Base-by-base conservation (phyloP, 345 rosid genomes). In the Murraya koenigii region DNA sequence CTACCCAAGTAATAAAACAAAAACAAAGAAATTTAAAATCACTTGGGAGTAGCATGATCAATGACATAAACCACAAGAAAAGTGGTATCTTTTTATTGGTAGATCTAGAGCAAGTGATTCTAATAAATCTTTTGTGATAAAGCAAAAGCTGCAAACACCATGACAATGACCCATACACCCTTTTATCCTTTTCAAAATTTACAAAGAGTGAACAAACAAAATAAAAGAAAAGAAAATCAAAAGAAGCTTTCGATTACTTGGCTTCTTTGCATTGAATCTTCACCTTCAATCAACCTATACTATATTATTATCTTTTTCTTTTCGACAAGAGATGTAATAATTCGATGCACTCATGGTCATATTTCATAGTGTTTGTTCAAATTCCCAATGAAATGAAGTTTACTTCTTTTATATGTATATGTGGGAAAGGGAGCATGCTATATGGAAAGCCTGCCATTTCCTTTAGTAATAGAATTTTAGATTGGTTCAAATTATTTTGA, bases 101-200 rank as follows among this genome's bases (percentile, higher is more conserved):
- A 30, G 88, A 86, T 86, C 78, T 81, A 83, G 84, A 86, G 86
- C 88, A 79, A 76, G 79, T 15, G 41, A 49, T 35, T 58, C 66
- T 72, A 26, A 22, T 75, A 66, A 20, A 22, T 26, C 36, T 78
- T 25, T 39, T 32, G 70, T 72, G 72, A 76, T 60, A 77, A 78
- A 82, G 80, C 77, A 68, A 81, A 77, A 75, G 75, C 52, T 71
- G 69, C 6, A 9, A 67, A 49, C 62, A 59, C 47, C 35, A 59
- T 41, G n/a, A 28, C 68, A 67, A 66, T 73, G 75, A 73, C 75
- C 58, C 22, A 28, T 67, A 28, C 28, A 49, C 56, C 52, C 56
- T 35, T 66, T 72, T 58, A 2, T 20, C 9, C 6, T 54, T 66
- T 56, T 5, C 55, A 49, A 49, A 49, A 15, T 15, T 49, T 49